These are phyloP conservation scores for Terfezia claveryi DNA, from an alignment of 495 filamentous ascomycete genomes.

Conservation along the genomic window DNA sequence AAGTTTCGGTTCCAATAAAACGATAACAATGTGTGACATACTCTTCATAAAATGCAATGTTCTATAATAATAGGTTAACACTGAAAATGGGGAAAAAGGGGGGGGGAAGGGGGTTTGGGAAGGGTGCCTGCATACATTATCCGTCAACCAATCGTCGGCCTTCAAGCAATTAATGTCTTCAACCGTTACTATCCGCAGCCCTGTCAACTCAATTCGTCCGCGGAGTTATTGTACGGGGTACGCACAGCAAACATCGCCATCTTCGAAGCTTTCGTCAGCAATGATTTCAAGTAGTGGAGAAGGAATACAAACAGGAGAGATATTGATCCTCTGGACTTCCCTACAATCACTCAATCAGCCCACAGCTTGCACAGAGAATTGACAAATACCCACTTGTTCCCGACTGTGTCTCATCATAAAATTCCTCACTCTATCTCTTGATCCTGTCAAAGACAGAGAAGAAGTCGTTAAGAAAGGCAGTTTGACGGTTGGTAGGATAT, in stretches of 20 bases:
- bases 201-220: constrained; percentile 6
- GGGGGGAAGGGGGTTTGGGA: no score
- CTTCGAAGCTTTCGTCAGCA: constrained; percentile 19
- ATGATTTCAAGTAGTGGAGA: constrained; percentile 1
- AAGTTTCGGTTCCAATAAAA: not conserved
- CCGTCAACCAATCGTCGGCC: constrained; percentile 80
- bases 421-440: not conserved
- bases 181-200: constrained; percentile 36
- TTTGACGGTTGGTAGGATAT: not conserved
- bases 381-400: not conserved
- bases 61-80: constrained; percentile 25
- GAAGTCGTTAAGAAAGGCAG: not conserved
- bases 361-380: not conserved
- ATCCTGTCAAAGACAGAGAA: not conserved
- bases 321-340: constrained; percentile 49
- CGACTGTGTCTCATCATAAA: not conserved
- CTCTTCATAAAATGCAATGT: constrained; percentile 71
- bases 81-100: no score
- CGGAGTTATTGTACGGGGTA: constrained; percentile 4
- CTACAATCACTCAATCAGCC: constrained; percentile 18
- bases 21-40: not conserved
- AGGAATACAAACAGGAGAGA: constrained; percentile 38
- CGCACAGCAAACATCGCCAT: constrained; percentile 50
- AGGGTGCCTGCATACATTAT: constrained; percentile 45
- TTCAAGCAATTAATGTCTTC: constrained; percentile 75